Evolutionary conservation across 164 flowering plant species (phyloP).

Genomic region (Berberis thunbergii): DNA sequence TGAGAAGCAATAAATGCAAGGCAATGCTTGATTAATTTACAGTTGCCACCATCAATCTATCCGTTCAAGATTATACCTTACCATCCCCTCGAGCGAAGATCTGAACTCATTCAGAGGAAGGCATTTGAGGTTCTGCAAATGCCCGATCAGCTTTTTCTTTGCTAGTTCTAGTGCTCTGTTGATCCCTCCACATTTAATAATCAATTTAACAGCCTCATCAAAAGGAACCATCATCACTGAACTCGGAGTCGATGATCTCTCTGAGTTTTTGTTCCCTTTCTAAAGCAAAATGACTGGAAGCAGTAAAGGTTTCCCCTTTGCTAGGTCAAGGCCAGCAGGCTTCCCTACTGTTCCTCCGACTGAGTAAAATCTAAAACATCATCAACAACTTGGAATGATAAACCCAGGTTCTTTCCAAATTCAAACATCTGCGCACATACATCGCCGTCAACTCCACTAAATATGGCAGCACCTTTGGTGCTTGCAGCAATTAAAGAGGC

Average conservation of each 20-base stretch:
- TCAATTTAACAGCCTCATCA: slow-evolving; percentile 54
- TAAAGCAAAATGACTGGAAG: slow-evolving; percentile 92
- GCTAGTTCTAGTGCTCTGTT: slow-evolving; percentile 66
- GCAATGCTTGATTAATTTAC: neutral
- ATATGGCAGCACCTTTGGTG: slow-evolving; percentile 85
- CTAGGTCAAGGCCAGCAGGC: slow-evolving; percentile 83
- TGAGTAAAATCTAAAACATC: slow-evolving; percentile 95
- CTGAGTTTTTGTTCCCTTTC: slow-evolving; percentile 61
- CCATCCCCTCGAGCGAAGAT: slow-evolving; percentile 75
- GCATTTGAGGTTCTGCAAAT: slow-evolving; percentile 54
- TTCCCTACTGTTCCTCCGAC: slow-evolving; percentile 89
- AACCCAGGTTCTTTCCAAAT: slow-evolving; percentile 82
- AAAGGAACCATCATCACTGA: slow-evolving; percentile 74
- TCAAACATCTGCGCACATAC: slow-evolving; percentile 62
- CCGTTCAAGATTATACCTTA: slow-evolving; percentile 60
- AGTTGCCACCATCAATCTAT: slow-evolving; percentile 33
- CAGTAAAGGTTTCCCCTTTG: slow-evolving; percentile 88
- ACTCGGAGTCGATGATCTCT: slow-evolving; percentile 83
- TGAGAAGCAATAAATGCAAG: no score
- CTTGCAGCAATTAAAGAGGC: slow-evolving; percentile 92
- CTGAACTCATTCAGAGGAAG: slow-evolving; percentile 60
- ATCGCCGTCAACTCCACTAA: slow-evolving; percentile 51
- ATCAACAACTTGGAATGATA: slow-evolving; percentile 91
- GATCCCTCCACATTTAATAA: slow-evolving; percentile 64
- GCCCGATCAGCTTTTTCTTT: slow-evolving; percentile 71